phyloP scores from a whole-genome alignment of 768 basidiomycete genomes.

The Hydnomerulius pinastri region DNA sequence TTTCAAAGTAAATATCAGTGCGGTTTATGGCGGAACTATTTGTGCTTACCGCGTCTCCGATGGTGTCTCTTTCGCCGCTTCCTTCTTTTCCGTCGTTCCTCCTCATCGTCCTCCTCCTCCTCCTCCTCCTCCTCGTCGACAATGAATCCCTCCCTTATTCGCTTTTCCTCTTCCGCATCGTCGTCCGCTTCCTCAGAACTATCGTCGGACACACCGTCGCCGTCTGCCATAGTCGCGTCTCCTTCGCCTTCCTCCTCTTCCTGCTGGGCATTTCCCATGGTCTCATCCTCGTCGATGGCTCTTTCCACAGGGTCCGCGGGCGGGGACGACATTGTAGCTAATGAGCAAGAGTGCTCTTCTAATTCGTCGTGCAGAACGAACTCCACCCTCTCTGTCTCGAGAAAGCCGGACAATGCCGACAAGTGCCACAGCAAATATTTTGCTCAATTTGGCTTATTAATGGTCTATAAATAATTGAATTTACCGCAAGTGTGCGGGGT shows the following conservation, averaged over 20 bases:
- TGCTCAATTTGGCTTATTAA: too few species aligned
- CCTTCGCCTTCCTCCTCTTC: constrained; percentile 58
- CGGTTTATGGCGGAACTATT: constrained; percentile 11
- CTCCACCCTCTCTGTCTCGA: neutral
- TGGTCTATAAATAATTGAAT: too few species aligned
- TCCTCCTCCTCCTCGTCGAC: constrained; percentile 90
- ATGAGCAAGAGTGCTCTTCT: constrained; percentile 19
- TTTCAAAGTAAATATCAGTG: constrained; percentile 10
- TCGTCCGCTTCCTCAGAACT: constrained; percentile 91
- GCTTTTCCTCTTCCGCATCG: constrained; percentile 82
- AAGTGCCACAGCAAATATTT: constrained; percentile 27
- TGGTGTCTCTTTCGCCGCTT: constrained; percentile 72
- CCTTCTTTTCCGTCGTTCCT: constrained; percentile 54
- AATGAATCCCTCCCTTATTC: constrained; percentile 87
- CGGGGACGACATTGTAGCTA: constrained; percentile 57
- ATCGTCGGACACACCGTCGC: constrained; percentile 58
- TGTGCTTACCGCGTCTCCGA: constrained; percentile 47
- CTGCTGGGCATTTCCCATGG: constrained; percentile 53
- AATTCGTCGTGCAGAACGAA: constrained; percentile 2
- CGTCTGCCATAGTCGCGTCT: constrained; percentile 53
- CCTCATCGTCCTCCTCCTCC: constrained; percentile 61
- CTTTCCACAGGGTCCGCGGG: constrained; percentile 37
- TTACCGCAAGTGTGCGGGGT: too few species aligned
- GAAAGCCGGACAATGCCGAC: constrained; percentile 25
- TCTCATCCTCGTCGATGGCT: constrained; percentile 51